These are phyloP conservation scores for Odontarrhena argentea DNA, from an alignment of 345 rosid genomes.

Conservation along the genomic window DNA sequence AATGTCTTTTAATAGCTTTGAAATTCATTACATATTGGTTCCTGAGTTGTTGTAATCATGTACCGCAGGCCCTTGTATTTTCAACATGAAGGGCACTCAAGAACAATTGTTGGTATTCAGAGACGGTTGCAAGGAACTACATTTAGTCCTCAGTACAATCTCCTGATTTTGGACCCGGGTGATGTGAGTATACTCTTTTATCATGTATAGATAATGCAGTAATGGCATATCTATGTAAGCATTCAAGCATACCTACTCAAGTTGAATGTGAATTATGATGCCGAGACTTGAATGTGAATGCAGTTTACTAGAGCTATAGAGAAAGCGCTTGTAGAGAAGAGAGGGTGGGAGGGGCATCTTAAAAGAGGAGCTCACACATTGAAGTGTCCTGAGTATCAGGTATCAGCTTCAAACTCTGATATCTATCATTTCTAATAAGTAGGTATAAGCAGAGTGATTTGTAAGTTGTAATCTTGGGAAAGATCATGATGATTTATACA, in stretches of 20 bases:
- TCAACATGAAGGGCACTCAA: constrained; percentile 87
- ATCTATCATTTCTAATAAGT: not conserved
- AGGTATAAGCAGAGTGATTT: not conserved
- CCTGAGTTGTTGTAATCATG: constrained; percentile 15
- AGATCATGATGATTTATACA: constrained; percentile 22
- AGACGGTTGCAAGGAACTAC: constrained; percentile 47
- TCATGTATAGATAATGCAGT: not conserved
- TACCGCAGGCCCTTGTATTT: constrained; percentile 72
- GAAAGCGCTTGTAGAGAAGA: constrained; percentile 56
- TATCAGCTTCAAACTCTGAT: constrained; percentile 31
- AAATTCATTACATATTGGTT: constrained; percentile 13
- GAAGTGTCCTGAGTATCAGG: constrained; percentile 75
- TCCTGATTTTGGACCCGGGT: constrained; percentile 72
- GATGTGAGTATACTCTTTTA: constrained; percentile 52
- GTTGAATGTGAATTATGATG: constrained; percentile 12
- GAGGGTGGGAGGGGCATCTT: constrained; percentile 65
- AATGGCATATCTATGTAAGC: not conserved
- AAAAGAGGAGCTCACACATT: constrained; percentile 79
- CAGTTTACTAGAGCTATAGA: constrained; percentile 63
- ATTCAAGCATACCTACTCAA: not conserved
- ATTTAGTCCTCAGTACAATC: constrained; percentile 49
- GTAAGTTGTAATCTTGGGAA: not conserved
- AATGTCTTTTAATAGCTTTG: not conserved
- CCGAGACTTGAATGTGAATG: constrained; percentile 29
- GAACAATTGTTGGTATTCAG: constrained; percentile 78